Evolutionary conservation across 106 monocot genomes (phyloP).

Genomic region (Apostasia shenzhenica): DNA sequence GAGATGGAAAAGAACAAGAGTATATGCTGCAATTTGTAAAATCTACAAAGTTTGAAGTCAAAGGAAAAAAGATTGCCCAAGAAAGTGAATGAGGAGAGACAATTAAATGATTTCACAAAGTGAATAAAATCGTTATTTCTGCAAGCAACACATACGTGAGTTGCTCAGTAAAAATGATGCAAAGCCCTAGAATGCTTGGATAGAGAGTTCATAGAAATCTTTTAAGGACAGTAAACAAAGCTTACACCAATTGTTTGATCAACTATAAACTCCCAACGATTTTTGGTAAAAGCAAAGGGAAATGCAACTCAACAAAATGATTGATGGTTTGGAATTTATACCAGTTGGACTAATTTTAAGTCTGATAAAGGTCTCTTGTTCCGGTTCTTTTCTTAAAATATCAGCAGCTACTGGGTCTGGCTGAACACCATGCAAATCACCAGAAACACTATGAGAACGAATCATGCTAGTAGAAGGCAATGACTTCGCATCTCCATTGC

Average conservation of each 20-base stretch:
- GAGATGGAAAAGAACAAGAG: constrained; percentile 12
- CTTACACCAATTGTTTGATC: too few species aligned
- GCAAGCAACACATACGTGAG: too few species aligned
- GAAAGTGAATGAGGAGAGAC: not conserved
- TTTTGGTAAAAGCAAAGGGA: too few species aligned
- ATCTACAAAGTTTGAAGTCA: not conserved
- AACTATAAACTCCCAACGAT: too few species aligned
- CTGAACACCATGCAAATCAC: constrained; percentile 86
- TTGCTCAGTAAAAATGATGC: too few species aligned
- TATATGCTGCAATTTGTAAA: not conserved
- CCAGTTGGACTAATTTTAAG: constrained; percentile 69
- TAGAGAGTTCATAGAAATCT: too few species aligned
- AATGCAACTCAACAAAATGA: too few species aligned
- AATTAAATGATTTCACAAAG: too few species aligned
- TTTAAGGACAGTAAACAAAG: too few species aligned
- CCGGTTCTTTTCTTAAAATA: constrained; percentile 93
- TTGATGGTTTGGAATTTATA: constrained; percentile 15
- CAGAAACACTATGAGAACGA: constrained; percentile 81
- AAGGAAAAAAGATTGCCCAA: not conserved
- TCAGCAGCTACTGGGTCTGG: constrained; percentile 92
- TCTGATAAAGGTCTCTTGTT: constrained; percentile 85
- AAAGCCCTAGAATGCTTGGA: too few species aligned
- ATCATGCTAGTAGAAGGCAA: constrained; percentile 65
- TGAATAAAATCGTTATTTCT: too few species aligned
- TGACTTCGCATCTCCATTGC: constrained; percentile 49